These are phyloP conservation scores for Dryadomyces quercivorus DNA, from an alignment of 2,329 filamentous ascomycete species.

Conservation along the genomic window DNA sequence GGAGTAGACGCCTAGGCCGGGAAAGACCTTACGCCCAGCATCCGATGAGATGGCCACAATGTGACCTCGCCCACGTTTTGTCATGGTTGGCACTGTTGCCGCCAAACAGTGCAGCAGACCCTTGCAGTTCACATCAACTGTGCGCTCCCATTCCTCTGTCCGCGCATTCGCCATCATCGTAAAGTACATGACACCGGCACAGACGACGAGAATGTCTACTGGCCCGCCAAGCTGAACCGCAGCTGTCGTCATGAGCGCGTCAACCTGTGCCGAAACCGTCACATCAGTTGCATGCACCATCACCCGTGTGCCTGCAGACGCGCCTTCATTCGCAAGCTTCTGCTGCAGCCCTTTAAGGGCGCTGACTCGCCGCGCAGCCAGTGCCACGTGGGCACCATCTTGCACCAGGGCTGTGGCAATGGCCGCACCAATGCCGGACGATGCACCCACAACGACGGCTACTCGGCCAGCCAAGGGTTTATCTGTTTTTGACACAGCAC, in stretches of 20 bases:
- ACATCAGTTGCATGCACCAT: conserved; percentile 62
- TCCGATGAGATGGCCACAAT: conserved; percentile 75
- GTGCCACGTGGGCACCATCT: conserved; percentile 59
- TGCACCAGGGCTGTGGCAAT: conserved; percentile 55
- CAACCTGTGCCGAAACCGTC: conserved; percentile 52
- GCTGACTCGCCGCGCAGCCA: conserved; percentile 59
- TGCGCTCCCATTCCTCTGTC: conserved; percentile 66
- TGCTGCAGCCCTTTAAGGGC: conserved; percentile 56
- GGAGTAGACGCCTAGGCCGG: conserved; percentile 70
- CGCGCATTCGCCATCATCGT: conserved; percentile 73
- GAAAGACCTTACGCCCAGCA: conserved; percentile 71
- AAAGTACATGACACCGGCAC: conserved; percentile 80
- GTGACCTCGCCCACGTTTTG: conserved; percentile 55
- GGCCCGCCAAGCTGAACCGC: conserved; percentile 49
- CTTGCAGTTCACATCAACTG: conserved; percentile 80
- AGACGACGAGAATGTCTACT: conserved; percentile 67
- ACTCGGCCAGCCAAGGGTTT: conserved; percentile 52
- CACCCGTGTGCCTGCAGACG: conserved; percentile 42
- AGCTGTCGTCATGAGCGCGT: conserved; percentile 48
- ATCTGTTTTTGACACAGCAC: conserved; percentile 27
- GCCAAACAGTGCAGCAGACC: conserved; percentile 63
- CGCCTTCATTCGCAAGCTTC: conserved; percentile 31
- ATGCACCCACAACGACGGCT: conserved; percentile 67
- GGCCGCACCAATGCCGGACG: conserved; percentile 67
- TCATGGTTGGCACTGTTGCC: conserved; percentile 58